Base-by-base conservation (phyloP, 2,329 filamentous ascomycete genomes). In the Talaromyces funiculosus region DNA sequence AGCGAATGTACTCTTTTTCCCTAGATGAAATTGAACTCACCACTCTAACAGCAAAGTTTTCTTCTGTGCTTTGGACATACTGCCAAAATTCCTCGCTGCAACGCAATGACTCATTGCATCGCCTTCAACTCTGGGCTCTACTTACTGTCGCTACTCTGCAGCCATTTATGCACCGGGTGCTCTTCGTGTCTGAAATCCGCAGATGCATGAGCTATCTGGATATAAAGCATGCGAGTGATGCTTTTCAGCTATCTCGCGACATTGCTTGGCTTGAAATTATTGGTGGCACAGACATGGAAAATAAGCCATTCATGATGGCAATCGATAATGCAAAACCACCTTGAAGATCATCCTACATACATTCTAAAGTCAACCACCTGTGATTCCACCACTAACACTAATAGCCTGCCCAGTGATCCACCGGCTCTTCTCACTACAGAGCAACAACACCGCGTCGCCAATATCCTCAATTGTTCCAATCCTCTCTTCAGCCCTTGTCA, bases 401-500 rank as follows among this genome's bases (percentile, higher is more conserved):
- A 78, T 75, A 33, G 67, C 71, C 68, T 79, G 76, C n/a, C 72
- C 78, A 0, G 77, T 78, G n/a, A 80, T 75, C 78, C 78, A 80
- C 4, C 77, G 66, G 29, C 70, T 72, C 60, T 75, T 73, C 61
- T 78, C 74, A 7, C 67, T 72, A 1, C 69, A 75, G 3, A 80
- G 58, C 47, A 78, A 61, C 26, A 78, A 61, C 26, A 76, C 73
- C 0, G 75, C 76, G 62, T 80, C 77, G 0, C 73, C 78, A 43
- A 81, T 69, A 58, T 81, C 78, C 18, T 73, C 73, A 2, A 68
- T 59, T 0, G 68, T 73, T 0, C 77, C 77, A 1, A 70, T 47
- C 0, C 75, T 62, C n/a, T 71, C 64, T 4, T 68, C 76, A 1
- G 72, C 71, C 42, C 74, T 66, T 0, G 73, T 73, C 31, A 69